phyloP scores from a whole-genome alignment of 345 rosid species.

The Noccaea bulbosa region DNA sequence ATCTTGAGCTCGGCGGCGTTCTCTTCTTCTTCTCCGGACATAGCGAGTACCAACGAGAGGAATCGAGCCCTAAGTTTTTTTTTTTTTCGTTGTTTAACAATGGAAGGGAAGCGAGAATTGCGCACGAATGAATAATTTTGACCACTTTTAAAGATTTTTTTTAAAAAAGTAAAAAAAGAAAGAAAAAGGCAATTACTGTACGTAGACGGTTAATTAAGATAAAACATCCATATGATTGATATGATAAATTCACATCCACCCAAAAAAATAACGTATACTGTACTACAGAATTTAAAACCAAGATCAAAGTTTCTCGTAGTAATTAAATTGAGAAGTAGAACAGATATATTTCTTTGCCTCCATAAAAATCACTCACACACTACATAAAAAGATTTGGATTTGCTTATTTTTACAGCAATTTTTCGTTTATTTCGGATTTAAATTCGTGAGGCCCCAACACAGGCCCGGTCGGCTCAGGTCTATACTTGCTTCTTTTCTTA shows the following conservation, averaged over 20 bases:
- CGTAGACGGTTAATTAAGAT: too few species aligned
- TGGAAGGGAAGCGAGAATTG: not conserved
- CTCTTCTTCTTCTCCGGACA: conserved; percentile 98
- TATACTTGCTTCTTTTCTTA: conserved; percentile 5
- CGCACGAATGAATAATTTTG: not conserved
- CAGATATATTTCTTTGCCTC: too few species aligned
- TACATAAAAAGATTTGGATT: too few species aligned
- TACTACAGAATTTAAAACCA: too few species aligned
- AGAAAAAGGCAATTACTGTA: too few species aligned
- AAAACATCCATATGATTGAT: too few species aligned
- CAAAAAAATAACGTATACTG: too few species aligned
- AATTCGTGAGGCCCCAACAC: not conserved
- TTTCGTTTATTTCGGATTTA: not conserved
- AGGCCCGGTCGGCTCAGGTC: not conserved
- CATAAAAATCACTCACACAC: too few species aligned
- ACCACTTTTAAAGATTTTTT: not conserved
- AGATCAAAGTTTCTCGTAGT: too few species aligned
- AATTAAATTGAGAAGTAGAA: too few species aligned
- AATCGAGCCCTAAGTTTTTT: conserved; percentile 16
- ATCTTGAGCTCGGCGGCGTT: conserved; percentile 99
- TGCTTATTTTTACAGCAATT: not conserved
- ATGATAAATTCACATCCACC: too few species aligned
- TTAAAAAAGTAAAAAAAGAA: not conserved
- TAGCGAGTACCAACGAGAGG: conserved; percentile 30
- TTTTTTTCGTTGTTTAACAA: not conserved